Conservation (phyloP, 164 flowering plant genomes). For the grape (Vitis vinifera) region DNA sequence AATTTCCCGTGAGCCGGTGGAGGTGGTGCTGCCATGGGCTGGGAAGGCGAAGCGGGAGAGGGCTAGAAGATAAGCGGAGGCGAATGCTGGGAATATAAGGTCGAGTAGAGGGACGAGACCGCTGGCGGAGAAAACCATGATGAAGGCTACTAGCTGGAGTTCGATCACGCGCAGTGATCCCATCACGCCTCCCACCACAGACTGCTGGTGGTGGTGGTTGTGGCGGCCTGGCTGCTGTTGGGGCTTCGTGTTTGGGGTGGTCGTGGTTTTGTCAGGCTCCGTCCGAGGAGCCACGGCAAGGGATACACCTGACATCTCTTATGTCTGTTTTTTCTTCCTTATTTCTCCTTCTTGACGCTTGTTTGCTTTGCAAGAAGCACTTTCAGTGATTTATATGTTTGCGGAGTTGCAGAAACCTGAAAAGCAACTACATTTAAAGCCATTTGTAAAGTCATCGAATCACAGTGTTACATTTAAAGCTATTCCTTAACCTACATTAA, state of each 20-base stretch:
- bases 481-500: too few species aligned
- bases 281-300: constrained; percentile 53
- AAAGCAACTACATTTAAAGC: too few species aligned
- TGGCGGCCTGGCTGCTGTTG: constrained; percentile 9
- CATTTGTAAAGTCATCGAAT: too few species aligned
- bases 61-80: constrained; percentile 52
- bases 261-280: constrained; percentile 27
- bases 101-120: constrained; percentile 90
- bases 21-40: constrained; percentile 15
- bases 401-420: too few species aligned
- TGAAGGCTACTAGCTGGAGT: constrained; percentile 92
- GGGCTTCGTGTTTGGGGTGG: neutral
- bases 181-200: constrained; percentile 55
- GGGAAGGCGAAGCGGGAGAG: constrained; percentile 82
- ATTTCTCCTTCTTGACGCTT: too few species aligned
- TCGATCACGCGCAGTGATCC: constrained; percentile 88
- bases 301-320: constrained; percentile 65
- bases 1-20: constrained; percentile 30
- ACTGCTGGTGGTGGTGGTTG: constrained; percentile 21
- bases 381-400: too few species aligned
- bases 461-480: too few species aligned
- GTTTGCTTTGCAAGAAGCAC: too few species aligned
- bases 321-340: too few species aligned
- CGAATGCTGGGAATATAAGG: constrained; percentile 70
- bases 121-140: constrained; percentile 90